These are phyloP conservation scores for Lactifluus piperatus DNA, from an alignment of 768 basidiomycete species.

Conservation along the genomic window DNA sequence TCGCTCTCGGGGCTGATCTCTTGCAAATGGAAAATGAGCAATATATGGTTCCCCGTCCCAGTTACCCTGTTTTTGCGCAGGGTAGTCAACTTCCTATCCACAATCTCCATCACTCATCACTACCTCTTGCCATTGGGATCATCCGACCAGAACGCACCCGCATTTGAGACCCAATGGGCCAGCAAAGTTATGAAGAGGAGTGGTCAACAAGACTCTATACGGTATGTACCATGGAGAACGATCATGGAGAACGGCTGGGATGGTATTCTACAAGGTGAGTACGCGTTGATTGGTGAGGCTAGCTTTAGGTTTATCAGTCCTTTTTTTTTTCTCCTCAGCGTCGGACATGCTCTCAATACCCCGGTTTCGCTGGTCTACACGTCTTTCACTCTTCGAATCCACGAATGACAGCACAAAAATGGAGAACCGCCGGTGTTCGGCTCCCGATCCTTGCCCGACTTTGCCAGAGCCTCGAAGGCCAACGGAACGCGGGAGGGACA, in stretches of 20 bases:
- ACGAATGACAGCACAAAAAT: not conserved
- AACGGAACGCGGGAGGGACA: not conserved
- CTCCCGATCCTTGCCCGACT: not conserved
- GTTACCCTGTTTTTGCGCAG: constrained; percentile 55
- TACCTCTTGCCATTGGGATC: constrained; percentile 35
- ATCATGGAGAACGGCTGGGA: not conserved
- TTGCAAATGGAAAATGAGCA: constrained; percentile 32
- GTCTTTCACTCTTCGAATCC: not conserved
- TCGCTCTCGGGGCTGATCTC: too few relatives aligned
- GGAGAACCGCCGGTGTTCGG: not conserved
- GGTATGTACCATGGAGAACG: not conserved
- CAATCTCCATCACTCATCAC: constrained; percentile 61
- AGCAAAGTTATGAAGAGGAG: not conserved
- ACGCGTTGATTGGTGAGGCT: not conserved
- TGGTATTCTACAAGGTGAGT: constrained; percentile 3
- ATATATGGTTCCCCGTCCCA: constrained; percentile 44
- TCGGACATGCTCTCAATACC: not conserved
- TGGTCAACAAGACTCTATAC: not conserved
- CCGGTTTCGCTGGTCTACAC: constrained; percentile 12
- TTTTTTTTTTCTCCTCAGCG: not conserved
- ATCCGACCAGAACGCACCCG: constrained; percentile 6
- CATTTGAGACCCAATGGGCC: not conserved
- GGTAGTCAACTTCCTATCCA: constrained; percentile 58
- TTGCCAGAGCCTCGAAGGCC: not conserved
- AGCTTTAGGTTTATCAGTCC: not conserved